Evolutionary conservation across 164 flowering plant genomes (phyloP).

Genomic region (Stephania cephalantha): DNA sequence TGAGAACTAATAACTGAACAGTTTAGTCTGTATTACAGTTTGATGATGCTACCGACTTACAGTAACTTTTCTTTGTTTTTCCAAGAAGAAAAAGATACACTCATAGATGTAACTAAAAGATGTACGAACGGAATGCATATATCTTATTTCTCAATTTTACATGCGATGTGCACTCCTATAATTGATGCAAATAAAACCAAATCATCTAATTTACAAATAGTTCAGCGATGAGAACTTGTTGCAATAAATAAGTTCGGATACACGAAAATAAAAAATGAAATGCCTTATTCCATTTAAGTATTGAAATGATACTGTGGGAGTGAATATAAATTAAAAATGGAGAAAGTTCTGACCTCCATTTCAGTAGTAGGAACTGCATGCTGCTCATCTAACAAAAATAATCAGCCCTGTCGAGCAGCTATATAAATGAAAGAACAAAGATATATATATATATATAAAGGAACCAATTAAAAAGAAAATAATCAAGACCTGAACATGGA

Average conservation of each 20-base stretch:
- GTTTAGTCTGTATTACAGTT: not conserved
- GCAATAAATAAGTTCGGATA: not conserved
- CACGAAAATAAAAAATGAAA: not conserved
- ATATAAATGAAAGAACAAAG: slow-evolving; percentile 45
- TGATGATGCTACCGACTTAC: not conserved
- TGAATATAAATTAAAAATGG: not conserved
- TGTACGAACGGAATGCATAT: not conserved
- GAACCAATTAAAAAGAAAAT: slow-evolving; percentile 7
- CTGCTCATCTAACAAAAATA: slow-evolving; percentile 74
- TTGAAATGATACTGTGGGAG: not conserved
- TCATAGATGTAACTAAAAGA: not conserved
- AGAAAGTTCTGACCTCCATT: slow-evolving; percentile 56
- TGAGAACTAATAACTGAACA: not conserved
- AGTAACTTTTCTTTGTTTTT: not conserved
- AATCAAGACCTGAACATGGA: not conserved
- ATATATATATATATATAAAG: slow-evolving; percentile 30
- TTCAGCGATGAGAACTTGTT: not conserved
- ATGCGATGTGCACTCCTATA: not conserved
- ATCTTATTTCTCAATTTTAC: not conserved
- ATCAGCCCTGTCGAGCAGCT: slow-evolving; percentile 71
- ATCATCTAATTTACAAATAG: not conserved
- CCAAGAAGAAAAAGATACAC: not conserved
- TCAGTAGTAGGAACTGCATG: slow-evolving; percentile 43
- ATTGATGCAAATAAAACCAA: not conserved
- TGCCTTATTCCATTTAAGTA: not conserved